A percentile compares a stretch with the other conserved stretches of the same genome.
Evolutionary conservation across 257 asterid genomes (phyloP).

Genomic region (Knoxia roxburghii): DNA sequence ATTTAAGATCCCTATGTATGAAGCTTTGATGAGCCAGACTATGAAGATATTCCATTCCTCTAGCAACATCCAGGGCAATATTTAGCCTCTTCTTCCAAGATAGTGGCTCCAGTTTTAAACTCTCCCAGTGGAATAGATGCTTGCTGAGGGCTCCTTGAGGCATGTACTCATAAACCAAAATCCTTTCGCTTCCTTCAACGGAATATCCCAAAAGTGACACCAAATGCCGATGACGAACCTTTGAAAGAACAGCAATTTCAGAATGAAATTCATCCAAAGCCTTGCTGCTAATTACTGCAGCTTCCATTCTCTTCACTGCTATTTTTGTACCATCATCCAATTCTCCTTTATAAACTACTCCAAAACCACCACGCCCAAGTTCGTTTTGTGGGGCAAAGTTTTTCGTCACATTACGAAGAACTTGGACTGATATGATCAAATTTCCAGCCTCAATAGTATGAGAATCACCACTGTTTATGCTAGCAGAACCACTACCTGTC

Average conservation of each 20-base stretch:
- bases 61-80: conserved; percentile 81
- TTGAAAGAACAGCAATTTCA: conserved; percentile 76
- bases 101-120: conserved; percentile 62
- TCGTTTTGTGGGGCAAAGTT: conserved; percentile 77
- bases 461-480: conserved; percentile 46
- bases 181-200: conserved; percentile 62
- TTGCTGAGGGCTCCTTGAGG: conserved; percentile 82
- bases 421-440: conserved; percentile 68
- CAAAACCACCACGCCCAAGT: conserved; percentile 93
- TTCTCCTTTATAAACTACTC: conserved; percentile 82
- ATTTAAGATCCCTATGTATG: conserved; percentile 79
- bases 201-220: conserved; percentile 85
- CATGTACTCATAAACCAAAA: conserved; percentile 86
- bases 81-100: conserved; percentile 87
- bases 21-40: conserved; percentile 73
- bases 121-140: conserved; percentile 83
- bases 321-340: conserved; percentile 79
- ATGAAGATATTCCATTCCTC: conserved; percentile 87
- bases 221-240: conserved; percentile 83
- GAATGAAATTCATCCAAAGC: conserved; percentile 75
- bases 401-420: conserved; percentile 68
- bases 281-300: conserved; percentile 58
- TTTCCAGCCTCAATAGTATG: conserved; percentile 70
- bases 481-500: conserved; percentile 52
- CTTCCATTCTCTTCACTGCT: conserved; percentile 91